Percentiles rank a stretch among this genome's conserved stretches.
These are phyloP conservation scores for Penicillium bovifimosum DNA, from an alignment of 495 filamentous ascomycete genomes.

Conservation along the genomic window DNA sequence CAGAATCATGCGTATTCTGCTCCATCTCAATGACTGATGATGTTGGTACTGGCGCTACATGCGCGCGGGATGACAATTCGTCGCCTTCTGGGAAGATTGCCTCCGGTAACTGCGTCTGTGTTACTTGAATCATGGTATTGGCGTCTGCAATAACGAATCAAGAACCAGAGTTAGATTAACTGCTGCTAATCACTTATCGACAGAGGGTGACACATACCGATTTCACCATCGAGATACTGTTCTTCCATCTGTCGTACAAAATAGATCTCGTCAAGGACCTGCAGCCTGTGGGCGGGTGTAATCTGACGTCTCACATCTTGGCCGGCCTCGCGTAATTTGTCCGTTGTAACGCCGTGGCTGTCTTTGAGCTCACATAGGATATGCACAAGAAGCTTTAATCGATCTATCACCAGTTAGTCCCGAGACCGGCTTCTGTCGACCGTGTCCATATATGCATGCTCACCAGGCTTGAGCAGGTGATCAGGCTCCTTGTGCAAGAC, in stretches of 20 bases:
- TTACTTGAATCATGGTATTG: conserved; percentile 18
- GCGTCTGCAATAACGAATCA: conserved; percentile 10
- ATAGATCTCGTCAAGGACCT: conserved; percentile 60
- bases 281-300: conserved; percentile 25
- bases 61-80: conserved; percentile 6
- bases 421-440: neutral
- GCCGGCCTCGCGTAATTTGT: conserved; percentile 40
- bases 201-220: conserved; percentile 45
- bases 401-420: conserved; percentile 38
- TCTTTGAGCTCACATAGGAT: conserved; percentile 50
- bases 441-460: conserved; percentile 10
- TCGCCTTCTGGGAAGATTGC: conserved; percentile 10
- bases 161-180: neutral
- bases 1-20: neutral
- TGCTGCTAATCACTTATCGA: neutral
- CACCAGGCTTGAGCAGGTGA: conserved; percentile 68
- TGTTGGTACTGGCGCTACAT: conserved; percentile 2
- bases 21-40: neutral
- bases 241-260: conserved; percentile 61
- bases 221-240: conserved; percentile 50
- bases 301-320: conserved; percentile 40
- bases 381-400: conserved; percentile 55
- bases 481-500: conserved; percentile 73
- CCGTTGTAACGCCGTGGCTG: conserved; percentile 37
- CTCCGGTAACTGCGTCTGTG: conserved; percentile 21